Base-by-base conservation (phyloP, 805 yeast species). In the Metschnikowia sp. region DNA sequence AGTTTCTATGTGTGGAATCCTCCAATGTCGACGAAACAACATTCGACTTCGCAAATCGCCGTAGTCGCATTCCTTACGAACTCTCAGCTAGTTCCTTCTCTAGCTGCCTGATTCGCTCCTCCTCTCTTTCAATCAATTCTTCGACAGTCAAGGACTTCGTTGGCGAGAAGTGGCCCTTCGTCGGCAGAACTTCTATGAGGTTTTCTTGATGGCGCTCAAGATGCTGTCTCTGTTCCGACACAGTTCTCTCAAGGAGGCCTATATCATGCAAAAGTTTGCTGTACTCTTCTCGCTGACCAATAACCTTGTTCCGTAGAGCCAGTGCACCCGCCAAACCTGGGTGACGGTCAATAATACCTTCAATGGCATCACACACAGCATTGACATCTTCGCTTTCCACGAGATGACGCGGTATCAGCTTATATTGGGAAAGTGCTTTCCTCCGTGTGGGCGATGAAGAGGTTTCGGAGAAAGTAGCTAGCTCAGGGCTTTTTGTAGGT, bases 71-170 rank as follows among this genome's bases (percentile, higher is more conserved):
- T 22, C 3, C 4, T 3, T 22, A 6, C 2, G 22, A 22, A 18
- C 30, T 36, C 7, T 9, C 39, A 9, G 30, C 30, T 9, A 45
- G 41, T 15, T 44, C 36, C 13, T n/a, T 10, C 48, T 79, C 79
- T 33, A 82, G 59, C 18, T 58, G 59, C 39, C 52, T 60, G 8
- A 82, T 73, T 53, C 77, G 81, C 15, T 59, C 64, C 52, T 75
- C 79, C 50, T 78, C 84, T 33, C 61, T 61, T 5, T 54, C 62
- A 1, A 81, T 76, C 43, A 74, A 51, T 34, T 70, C 76, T 22
- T 68, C 69, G 8, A 71, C 66, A 36, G 68, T 66, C 13, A 18
- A 51, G 42, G 8, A 42, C 52, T 36, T 41, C 43, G 15, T 38
- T 36, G 47, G 48, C 26, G 50, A 40, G 30, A 45, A 31, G n/a